phyloP scores from a whole-genome alignment of 306 rosid species.

The Quillaja saponaria region DNA sequence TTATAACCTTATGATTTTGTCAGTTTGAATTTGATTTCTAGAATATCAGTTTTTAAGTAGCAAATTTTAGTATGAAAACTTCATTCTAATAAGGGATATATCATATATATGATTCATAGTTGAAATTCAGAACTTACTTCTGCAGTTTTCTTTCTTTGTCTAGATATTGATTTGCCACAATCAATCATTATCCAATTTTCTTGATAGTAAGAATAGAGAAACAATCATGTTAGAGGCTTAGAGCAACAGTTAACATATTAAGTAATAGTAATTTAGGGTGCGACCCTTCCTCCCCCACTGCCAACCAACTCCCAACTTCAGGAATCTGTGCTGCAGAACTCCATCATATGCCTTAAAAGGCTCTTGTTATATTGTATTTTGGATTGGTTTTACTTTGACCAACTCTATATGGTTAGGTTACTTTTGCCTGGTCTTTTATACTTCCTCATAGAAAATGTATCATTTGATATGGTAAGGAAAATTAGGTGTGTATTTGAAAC shows the following conservation, averaged over 20 bases:
- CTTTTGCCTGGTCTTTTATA: neutral
- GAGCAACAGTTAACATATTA: conserved; percentile 22
- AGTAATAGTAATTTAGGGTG: neutral
- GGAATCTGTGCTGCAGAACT: conserved; percentile 4
- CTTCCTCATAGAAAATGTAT: conserved; percentile 1
- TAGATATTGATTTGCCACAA: conserved; percentile 11
- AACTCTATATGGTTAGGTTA: conserved; percentile 2
- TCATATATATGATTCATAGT: neutral
- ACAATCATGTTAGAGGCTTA: conserved; percentile 1
- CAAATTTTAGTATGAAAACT: neutral
- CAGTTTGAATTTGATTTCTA: conserved; percentile 5
- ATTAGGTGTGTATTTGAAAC: conserved; percentile 3
- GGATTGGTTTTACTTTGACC: neutral
- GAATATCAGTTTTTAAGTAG: neutral
- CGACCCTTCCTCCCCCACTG: neutral
- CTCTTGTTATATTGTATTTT: neutral
- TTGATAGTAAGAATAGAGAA: neutral
- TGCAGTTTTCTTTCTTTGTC: conserved; percentile 2
- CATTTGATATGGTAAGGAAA: neutral
- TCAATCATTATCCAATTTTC: neutral
- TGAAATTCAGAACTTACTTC: neutral
- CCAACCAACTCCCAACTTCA: neutral
- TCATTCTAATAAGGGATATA: neutral
- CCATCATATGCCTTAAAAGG: too few relatives aligned
- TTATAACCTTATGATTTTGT: conserved; percentile 1